These are phyloP conservation scores for Ceratobasidium sp. DNA, from an alignment of 1,284 basidiomycete species.

Conservation along the genomic window DNA sequence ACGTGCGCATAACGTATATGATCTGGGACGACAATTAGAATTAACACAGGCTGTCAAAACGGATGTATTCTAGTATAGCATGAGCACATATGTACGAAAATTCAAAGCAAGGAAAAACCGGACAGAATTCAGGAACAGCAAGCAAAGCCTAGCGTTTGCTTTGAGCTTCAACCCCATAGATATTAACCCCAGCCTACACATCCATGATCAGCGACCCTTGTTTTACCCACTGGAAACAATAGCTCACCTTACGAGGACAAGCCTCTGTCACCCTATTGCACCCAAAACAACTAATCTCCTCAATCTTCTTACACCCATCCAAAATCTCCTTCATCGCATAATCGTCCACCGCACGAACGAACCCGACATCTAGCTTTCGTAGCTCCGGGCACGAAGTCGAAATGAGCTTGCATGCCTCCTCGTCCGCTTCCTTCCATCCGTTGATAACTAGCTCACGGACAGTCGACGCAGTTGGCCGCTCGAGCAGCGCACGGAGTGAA, in stretches of 20 bases:
- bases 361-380: slow-evolving; percentile 83
- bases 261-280: slow-evolving; percentile 74
- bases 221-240: neutral
- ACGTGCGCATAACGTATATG: neutral
- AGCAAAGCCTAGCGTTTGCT: slow-evolving; percentile 15
- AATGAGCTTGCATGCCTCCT: slow-evolving; percentile 70
- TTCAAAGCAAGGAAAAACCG: too few relatives aligned
- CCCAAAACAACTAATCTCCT: slow-evolving; percentile 77
- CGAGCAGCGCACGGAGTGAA: slow-evolving; percentile 75
- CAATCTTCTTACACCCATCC: slow-evolving; percentile 65
- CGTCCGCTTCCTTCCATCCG: slow-evolving; percentile 75
- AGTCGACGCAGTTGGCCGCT: slow-evolving; percentile 77
- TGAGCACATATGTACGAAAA: neutral
- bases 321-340: slow-evolving; percentile 81
- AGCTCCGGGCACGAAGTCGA: slow-evolving; percentile 66
- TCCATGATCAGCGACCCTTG: neutral
- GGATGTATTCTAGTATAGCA: neutral
- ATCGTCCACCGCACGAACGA: slow-evolving; percentile 89
- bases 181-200: slow-evolving; percentile 49
- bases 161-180: slow-evolving; percentile 51
- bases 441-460: slow-evolving; percentile 76
- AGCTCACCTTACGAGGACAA: slow-evolving; percentile 67
- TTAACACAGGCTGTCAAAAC: neutral
- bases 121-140: neutral
- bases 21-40: neutral